Base-by-base conservation (phyloP, 2,329 filamentous ascomycete genomes). In the Coniochaeta pulveracea region DNA sequence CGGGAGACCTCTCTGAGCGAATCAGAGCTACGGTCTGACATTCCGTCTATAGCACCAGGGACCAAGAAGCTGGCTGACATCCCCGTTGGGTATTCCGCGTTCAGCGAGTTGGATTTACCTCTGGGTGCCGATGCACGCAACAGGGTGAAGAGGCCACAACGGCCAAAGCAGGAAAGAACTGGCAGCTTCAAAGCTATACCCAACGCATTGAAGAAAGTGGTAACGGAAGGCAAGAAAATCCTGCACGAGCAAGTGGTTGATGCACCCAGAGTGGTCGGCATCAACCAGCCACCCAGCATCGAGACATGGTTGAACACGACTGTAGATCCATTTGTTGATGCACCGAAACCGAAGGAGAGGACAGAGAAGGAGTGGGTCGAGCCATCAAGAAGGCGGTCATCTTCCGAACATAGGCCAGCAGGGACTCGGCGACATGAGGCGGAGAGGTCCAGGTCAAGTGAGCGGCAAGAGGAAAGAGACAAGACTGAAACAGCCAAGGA, bases 281-380 rank as follows among this genome's bases (percentile, higher is more conserved):
- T 55, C 3, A 77, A 78, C 38, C 66, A 72, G 26, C 74, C 75
- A 5, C 69, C 67, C 1, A 78, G 66, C 44, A 80, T 80, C 34
- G 75, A 80, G 47, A 76, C 66, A 15, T 80, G 75, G 75, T 56
- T 80, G 17, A 72, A 69, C 45, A 64, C 60, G 15, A 80, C 75
- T 0, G 65, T 76, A 10, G 75, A 79, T 43, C 72, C 74, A 4
- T 76, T 76, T 45, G 60, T 76, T 3, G 72, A 77, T 11, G 41
- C 49, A 3, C n/a, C 10, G 36, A 37, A 50, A 15, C 45, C 51
- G 10, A 60, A 51, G 37, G 50, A 36, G 23, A 51, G 49, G 27
- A 38, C 47, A 6, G 52, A 62, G 36, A 50, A 54, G 25, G 55
- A 57, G 34, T 50, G 49, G 49, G 49, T 49, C 38, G 40, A 54